Base-by-base conservation (phyloP, 73 alveolate species). In the Durusdinium trenchii region DNA sequence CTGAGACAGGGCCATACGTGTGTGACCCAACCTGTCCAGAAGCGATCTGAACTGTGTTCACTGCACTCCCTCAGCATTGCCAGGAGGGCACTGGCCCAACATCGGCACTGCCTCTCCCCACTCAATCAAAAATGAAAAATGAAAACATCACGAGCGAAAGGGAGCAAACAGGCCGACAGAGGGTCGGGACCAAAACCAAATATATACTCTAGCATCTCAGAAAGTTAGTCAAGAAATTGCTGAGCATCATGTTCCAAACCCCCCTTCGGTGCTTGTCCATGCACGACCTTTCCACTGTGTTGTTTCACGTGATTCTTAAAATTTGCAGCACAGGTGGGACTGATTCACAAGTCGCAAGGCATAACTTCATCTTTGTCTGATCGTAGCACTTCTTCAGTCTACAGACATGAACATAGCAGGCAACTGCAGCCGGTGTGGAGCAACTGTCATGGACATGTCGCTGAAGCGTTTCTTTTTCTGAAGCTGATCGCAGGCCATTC, bases 231-330 rank as follows among this genome's bases (percentile, higher is more conserved):
- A 40, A 42, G 64, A 46, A 20, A 79, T 20, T 47, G 40, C 46
- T 42, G 90, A 57, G 40, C 40, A 20, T 79, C 90, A 20, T 62
- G 67, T n/a, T 79, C 90, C 7, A 76, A 35, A 28, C 87, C 87
- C 28, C 87, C 87, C 36, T 76, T 76, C 35, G 87, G 87, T 18
- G 87, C 67, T 30, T 42, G 90, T n/a, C 90, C 90, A 12, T 79
- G 90, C 14, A 79, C 43, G 10, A 42, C 45, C 45, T 46, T 2
- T 5, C 90, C 90, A 3, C 64, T 51, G 18, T 42, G 1, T 14
- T 79, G 43, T 10, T 79, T 20, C 30, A 43, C 30, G 52, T 75
- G 86, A 38, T 32, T 2, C 6, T 75, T 32, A 75, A 35, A 43
- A 75, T 75, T 28, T 26, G 30, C 86, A 16, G 20, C 1, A 75